Base-by-base conservation (phyloP, 208 protist species). In the Wallacemonas sp. region DNA sequence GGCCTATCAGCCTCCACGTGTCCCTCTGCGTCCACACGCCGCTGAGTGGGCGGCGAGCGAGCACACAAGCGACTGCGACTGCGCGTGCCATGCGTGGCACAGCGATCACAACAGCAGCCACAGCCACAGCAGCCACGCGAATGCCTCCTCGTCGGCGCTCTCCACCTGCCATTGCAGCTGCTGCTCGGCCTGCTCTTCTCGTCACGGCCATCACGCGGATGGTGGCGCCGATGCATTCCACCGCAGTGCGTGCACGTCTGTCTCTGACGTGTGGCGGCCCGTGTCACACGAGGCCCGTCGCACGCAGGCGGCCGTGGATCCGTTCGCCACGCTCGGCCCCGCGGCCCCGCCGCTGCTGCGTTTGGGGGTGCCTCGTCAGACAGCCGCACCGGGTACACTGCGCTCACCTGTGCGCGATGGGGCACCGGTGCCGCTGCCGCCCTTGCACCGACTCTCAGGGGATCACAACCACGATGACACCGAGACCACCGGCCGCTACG, bases 301-400 rank as follows among this genome's bases (percentile, higher is more conserved):
- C 5, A 12, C 16, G 22, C 26, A 59, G n/a, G n/a, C 10, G 3
- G 52, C 52, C 20, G 22, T 14, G 3, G 52, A 59, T 23, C 52
- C 52, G 5, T 59, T 59, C 32, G 4, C 52, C 10, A 33, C 7
- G 18, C 52, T 59, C 31, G 52, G 52, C 11, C 52, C 52, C 3
- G 52, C 52, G 10, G 52, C 52, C 18, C 52, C 52, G 29, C 7
- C 52, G 20, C 31, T 59, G 52, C 31, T 59, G n/a, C 52, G 52
- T 44, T n/a, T 59, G 11, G 52, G 26, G 3, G 3, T 25, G 0
- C 52, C 52, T 7, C 31, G 31, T 10, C 52, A 59, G 31, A 59
- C 31, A 8, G 26, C 31, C 4, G n/a, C 4, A 14, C 25, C 3
- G 29, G 52, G 52, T 1, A 42, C 52, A 14, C 52, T 59, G 12